A percentile compares a stretch with the other conserved stretches of the same genome.
Conservation (phyloP, 306 rosid genomes). For the Sesbania bispinosa region DNA sequence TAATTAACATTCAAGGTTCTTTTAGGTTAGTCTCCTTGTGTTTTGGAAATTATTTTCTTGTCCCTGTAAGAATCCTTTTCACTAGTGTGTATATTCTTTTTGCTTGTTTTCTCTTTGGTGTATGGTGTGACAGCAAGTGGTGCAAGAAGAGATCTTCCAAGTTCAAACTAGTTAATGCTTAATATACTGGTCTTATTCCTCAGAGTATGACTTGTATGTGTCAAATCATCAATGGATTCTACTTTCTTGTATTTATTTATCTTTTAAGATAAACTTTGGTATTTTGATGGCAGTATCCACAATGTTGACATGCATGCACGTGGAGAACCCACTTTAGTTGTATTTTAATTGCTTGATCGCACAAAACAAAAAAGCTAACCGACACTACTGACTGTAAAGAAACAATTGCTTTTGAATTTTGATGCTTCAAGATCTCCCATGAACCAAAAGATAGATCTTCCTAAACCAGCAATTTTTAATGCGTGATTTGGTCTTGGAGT, state of each 20-base stretch:
- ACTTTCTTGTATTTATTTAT: not conserved
- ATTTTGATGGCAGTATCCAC: not conserved
- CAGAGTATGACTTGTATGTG: conserved; percentile 20
- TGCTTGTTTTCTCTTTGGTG: not conserved
- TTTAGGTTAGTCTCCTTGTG: no score
- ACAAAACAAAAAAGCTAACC: not conserved
- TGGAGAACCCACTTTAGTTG: not conserved
- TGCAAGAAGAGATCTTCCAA: not conserved
- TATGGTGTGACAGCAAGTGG: not conserved
- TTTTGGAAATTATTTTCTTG: no score
- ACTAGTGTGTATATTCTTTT: conserved; percentile 10
- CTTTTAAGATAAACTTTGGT: not conserved
- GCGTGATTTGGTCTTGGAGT: not conserved
- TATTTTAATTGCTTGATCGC: not conserved
- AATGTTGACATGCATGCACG: not conserved
- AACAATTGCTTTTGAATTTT: not conserved
- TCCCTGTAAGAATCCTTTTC: no score
- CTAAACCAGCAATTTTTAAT: not conserved
- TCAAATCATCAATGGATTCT: not conserved
- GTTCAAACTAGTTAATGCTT: not conserved
- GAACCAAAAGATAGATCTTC: not conserved
- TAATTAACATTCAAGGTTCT: not conserved
- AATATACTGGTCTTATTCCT: conserved; percentile 9
- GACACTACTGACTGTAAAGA: conserved; percentile 1
- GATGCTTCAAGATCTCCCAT: not conserved